A percentile compares a stretch with the other conserved stretches of the same genome.
Conservation (phyloP, 345 rosid species). For the Eucalyptus cloeziana region DNA sequence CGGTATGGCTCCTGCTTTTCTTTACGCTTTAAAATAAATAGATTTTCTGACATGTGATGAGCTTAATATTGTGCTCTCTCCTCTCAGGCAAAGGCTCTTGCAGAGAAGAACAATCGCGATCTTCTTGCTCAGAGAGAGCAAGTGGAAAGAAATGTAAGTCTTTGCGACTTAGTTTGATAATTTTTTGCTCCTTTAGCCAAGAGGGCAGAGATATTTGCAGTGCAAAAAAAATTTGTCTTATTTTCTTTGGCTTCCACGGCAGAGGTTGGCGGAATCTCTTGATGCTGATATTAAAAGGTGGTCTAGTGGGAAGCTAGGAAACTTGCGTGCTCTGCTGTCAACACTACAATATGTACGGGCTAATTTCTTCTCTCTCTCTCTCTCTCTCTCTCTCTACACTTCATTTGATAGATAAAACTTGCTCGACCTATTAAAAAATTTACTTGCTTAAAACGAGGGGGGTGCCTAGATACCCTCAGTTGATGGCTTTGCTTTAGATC, state of each 20-base stretch:
- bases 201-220: background rate
- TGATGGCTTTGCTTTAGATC: background rate
- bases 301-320: conserved; percentile 82
- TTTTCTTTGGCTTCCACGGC: conserved; percentile 9
- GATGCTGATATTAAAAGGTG: conserved; percentile 92
- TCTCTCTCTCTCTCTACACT: background rate
- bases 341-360: conserved; percentile 78
- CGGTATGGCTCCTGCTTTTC: conserved; percentile 31
- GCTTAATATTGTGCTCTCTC: background rate
- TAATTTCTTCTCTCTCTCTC: background rate
- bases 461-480: background rate
- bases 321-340: conserved; percentile 86
- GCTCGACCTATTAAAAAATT: background rate
- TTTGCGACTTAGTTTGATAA: background rate
- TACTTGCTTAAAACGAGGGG: background rate
- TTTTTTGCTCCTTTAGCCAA: background rate
- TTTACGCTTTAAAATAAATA: background rate
- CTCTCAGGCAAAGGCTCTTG: conserved; percentile 88
- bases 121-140: conserved; percentile 81
- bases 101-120: conserved; percentile 88
- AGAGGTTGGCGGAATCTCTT: conserved; percentile 70
- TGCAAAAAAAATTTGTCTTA: background rate
- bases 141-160: conserved; percentile 76
- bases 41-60: background rate
- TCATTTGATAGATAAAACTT: background rate